Evolutionary conservation across 106 monocot genomes (phyloP).

Genomic region (Allium sativum): DNA sequence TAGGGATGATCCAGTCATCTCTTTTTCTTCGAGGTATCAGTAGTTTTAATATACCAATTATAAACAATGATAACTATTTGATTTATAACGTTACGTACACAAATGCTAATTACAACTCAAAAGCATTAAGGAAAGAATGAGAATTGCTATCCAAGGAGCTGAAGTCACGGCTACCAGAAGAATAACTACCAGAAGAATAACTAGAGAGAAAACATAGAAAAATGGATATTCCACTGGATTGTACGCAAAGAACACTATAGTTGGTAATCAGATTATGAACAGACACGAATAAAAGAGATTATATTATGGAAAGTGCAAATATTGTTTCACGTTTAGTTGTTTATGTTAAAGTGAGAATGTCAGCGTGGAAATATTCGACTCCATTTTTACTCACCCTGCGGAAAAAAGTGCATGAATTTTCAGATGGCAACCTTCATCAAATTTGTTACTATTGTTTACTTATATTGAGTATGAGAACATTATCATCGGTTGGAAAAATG

Average conservation of each 20-base stretch:
- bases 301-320: conserved; percentile 83
- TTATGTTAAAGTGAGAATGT: conserved; percentile 77
- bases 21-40: conserved; percentile 60
- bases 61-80: not conserved
- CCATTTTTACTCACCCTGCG: conserved; percentile 62
- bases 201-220: conserved; percentile 53
- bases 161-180: conserved; percentile 58
- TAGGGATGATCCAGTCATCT: conserved; percentile 52
- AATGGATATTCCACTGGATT: conserved; percentile 67
- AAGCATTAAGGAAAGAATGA: conserved; percentile 64
- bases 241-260: conserved; percentile 74
- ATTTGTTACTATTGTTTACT: too few relatives aligned
- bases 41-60: not conserved
- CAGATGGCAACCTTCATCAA: conserved; percentile 82
- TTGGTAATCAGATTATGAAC: conserved; percentile 83
- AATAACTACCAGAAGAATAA: conserved; percentile 77
- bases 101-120: conserved; percentile 63
- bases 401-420: conserved; percentile 78
- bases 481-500: too few relatives aligned
- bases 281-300: conserved; percentile 45
- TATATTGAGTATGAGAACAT: too few relatives aligned
- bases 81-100: not conserved
- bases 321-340: conserved; percentile 76
- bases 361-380: conserved; percentile 95
- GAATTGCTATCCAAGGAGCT: conserved; percentile 70